These are phyloP conservation scores for Verticillium tricorpus DNA, from an alignment of 2,329 filamentous ascomycete species.

Conservation along the genomic window DNA sequence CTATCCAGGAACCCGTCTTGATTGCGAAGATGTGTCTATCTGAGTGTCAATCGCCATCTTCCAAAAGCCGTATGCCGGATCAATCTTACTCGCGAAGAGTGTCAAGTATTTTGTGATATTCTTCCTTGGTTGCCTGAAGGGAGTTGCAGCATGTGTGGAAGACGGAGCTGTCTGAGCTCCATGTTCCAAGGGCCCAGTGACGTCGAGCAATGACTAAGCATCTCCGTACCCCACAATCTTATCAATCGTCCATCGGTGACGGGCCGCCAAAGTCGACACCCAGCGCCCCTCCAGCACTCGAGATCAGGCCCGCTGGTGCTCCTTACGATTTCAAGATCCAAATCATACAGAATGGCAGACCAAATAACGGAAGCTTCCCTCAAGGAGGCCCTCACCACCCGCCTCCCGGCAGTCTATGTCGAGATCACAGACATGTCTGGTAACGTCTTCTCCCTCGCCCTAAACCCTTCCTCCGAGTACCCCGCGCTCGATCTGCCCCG, in stretches of 20 bases:
- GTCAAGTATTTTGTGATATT: too few species aligned
- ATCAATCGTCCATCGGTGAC: constrained; percentile 8
- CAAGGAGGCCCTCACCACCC: constrained; percentile 61
- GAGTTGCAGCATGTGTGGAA: background rate
- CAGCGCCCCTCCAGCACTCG: background rate
- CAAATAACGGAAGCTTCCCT: constrained; percentile 71
- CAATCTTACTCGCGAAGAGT: too few species aligned
- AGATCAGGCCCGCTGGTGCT: background rate
- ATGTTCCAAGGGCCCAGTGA: background rate
- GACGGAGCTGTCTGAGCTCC: background rate
- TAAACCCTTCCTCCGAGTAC: background rate
- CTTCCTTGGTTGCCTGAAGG: background rate
- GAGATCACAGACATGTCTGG: constrained; percentile 91
- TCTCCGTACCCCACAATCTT: constrained; percentile 10
- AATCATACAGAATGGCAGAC: constrained; percentile 38
- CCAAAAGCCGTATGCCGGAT: too few species aligned
- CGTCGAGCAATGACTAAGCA: background rate
- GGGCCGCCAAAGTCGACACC: background rate
- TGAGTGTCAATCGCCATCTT: too few species aligned
- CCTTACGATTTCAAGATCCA: background rate
- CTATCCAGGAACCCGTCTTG: too few species aligned
- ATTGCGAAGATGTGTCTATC: too few species aligned
- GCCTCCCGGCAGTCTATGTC: constrained; percentile 72
- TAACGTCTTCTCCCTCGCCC: constrained; percentile 33
- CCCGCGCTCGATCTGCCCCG: background rate